phyloP scores from a whole-genome alignment of 2,329 filamentous ascomycete genomes.

The Onygenales sp. region DNA sequence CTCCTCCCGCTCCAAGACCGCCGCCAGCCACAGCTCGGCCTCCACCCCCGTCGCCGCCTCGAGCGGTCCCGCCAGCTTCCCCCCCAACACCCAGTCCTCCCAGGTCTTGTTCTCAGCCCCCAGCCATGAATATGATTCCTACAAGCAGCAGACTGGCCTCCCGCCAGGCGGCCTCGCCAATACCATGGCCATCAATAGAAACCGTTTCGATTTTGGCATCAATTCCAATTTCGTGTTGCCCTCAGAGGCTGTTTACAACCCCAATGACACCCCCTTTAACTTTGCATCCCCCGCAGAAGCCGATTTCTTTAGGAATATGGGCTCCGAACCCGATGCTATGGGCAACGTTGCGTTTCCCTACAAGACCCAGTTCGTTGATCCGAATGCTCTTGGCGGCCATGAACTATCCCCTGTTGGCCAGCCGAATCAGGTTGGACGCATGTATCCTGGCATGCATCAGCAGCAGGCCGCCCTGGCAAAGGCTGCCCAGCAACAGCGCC shows the following conservation, averaged over 20 bases:
- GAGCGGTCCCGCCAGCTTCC: slow-evolving; percentile 22
- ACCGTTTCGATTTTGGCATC: slow-evolving; percentile 61
- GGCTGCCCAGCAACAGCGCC: slow-evolving; percentile 57
- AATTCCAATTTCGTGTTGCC: slow-evolving; percentile 52
- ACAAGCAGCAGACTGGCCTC: slow-evolving; percentile 91
- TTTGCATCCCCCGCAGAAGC: slow-evolving; percentile 14
- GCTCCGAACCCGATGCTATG: neutral
- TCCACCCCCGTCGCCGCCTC: slow-evolving; percentile 18
- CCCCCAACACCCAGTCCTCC: slow-evolving; percentile 27
- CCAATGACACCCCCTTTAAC: neutral
- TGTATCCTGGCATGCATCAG: slow-evolving; percentile 91
- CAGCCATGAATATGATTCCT: slow-evolving; percentile 89
- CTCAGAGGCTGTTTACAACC: slow-evolving; percentile 30
- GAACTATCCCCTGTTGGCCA: slow-evolving; percentile 46
- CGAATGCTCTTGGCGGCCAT: slow-evolving; percentile 58
- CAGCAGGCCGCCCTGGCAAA: slow-evolving; percentile 73
- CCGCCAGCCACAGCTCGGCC: slow-evolving; percentile 1
- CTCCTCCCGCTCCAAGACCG: slow-evolving; percentile 5
- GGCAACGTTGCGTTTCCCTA: slow-evolving; percentile 3
- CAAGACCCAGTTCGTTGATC: slow-evolving; percentile 57
- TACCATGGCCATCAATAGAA: slow-evolving; percentile 68
- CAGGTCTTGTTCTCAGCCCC: slow-evolving; percentile 61
- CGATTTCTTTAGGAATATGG: neutral
- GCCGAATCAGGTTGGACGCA: slow-evolving; percentile 55
- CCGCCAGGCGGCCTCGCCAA: slow-evolving; percentile 73